Evolutionary conservation across 1,284 basidiomycete genomes (phyloP), one percentile per base, ranked within the genome.

Genomic region (Naganishia albida): DNA sequence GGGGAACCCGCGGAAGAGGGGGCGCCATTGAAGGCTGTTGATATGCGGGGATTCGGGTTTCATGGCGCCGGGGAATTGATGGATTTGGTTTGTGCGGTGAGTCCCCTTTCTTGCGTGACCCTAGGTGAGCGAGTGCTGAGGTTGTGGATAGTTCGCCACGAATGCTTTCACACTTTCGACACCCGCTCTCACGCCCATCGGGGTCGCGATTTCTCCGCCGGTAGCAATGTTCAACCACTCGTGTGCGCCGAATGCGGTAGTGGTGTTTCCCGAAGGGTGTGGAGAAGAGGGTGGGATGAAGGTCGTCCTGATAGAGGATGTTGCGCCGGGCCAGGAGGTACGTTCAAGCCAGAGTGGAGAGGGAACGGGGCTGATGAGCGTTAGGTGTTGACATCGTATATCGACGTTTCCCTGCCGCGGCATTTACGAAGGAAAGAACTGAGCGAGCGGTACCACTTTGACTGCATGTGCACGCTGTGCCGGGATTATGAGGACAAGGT

Each of bases 181-280:
- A 0, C 86, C 89, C 0, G 82, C 87, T 3, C 80, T 95, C 10
- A 83, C 85, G 1, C 88, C 91, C 0, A 82, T 97, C 49, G 94
- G 94, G 16, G 86, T 88, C 1, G 85, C 87, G 34, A 83, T 94
- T 28, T 89, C 90, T 0, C 91, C 93, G 0, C 71, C 85, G 0
- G 81, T 88, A 12, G 92, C 93, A 0, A 82, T 97, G 38, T 83
- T 90, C 70, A 98, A 97, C 72, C 94, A 98, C 74, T 90, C 91
- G 0, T 98, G 94, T 73, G 83, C 85, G 25, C 93, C 94, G 0
- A 95, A 96, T 70, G 91, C 89, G 0, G 90, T 88, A 28, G 84
- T 94, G 30, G 91, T 97, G 1, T 97, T 94, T 74, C 93, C 94
- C 43, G 70, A 71, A 3, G 79, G 77, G 0, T 71, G 69, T 13